Conservation (phyloP, 305 asterid genomes). For the Plantago rigida region DNA sequence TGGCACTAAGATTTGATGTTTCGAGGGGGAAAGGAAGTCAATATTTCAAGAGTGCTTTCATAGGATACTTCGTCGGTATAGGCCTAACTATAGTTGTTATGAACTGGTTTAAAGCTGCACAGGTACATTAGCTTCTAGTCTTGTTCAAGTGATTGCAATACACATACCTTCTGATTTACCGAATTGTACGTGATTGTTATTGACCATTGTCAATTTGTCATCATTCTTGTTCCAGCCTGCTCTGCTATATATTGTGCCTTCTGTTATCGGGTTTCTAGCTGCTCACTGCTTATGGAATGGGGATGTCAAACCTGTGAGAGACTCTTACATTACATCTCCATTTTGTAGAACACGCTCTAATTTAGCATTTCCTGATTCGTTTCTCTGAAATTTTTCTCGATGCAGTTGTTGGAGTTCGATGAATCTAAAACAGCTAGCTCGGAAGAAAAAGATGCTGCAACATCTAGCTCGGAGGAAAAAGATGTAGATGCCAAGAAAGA, state of each 20-base stretch:
- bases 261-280: slow-evolving; percentile 80
- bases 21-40: slow-evolving; percentile 74
- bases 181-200: background rate
- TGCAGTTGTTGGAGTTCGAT: slow-evolving; percentile 62
- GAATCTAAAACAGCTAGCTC: slow-evolving; percentile 40
- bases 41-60: slow-evolving; percentile 80
- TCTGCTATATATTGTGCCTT: slow-evolving; percentile 75
- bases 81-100: slow-evolving; percentile 68
- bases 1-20: slow-evolving; percentile 87
- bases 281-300: slow-evolving; percentile 79
- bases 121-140: slow-evolving; percentile 32
- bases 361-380: too few species aligned
- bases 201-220: too few species aligned
- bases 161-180: too few species aligned
- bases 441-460: slow-evolving; percentile 23
- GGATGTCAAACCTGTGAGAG: slow-evolving; percentile 70
- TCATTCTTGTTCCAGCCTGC: slow-evolving; percentile 54
- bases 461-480: background rate
- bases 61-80: slow-evolving; percentile 68
- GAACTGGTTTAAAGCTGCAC: slow-evolving; percentile 99
- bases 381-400: background rate
- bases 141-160: too few species aligned
- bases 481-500: slow-evolving; percentile 25
- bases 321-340: too few species aligned
- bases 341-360: too few species aligned